Conservation (phyloP, 2,329 filamentous ascomycete genomes). For the Sarocladium oryzae region DNA sequence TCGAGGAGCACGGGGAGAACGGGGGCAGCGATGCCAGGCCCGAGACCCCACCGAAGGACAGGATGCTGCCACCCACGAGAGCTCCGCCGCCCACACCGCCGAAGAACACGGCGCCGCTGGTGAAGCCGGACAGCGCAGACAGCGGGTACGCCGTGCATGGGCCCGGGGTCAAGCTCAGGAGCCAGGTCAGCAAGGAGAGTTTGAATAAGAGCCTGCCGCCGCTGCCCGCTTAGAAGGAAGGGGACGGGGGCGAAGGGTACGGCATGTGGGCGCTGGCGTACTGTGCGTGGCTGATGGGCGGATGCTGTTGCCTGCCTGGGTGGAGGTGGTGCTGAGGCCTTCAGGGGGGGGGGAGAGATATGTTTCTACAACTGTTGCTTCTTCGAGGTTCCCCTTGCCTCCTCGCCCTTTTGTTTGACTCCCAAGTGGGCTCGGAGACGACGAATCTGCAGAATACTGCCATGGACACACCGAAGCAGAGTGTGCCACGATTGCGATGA, state of each 20-base stretch:
- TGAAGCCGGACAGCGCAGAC: slow-evolving; percentile 41
- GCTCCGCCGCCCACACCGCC: slow-evolving; percentile 29
- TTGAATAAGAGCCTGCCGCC: slow-evolving; percentile 56
- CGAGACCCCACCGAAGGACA: slow-evolving; percentile 35
- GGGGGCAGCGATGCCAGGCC: slow-evolving; percentile 36
- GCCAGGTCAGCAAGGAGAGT: slow-evolving; percentile 46
- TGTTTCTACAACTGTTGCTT: too few species aligned
- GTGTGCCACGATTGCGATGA: background rate
- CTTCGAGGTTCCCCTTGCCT: too few species aligned
- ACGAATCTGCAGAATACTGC: background rate
- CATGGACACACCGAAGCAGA: background rate
- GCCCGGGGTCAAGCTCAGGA: slow-evolving; percentile 20
- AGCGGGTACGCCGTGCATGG: slow-evolving; percentile 36
- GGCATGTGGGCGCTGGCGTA: slow-evolving; percentile 6
- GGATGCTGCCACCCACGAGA: slow-evolving; percentile 36
- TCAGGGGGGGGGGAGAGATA: too few species aligned
- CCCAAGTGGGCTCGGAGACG: background rate
- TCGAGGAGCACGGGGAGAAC: slow-evolving; percentile 82
- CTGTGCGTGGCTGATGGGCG: slow-evolving; percentile 2
- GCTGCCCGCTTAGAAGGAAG: slow-evolving; percentile 32
- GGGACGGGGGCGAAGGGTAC: background rate
- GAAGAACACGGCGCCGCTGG: slow-evolving; percentile 18
- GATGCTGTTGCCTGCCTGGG: background rate
- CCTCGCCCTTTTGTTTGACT: background rate
- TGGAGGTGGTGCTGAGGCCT: slow-evolving; percentile 3